These are phyloP conservation scores for Kwoniella mangroviensis DNA, from an alignment of 768 basidiomycete genomes.

Conservation along the genomic window DNA sequence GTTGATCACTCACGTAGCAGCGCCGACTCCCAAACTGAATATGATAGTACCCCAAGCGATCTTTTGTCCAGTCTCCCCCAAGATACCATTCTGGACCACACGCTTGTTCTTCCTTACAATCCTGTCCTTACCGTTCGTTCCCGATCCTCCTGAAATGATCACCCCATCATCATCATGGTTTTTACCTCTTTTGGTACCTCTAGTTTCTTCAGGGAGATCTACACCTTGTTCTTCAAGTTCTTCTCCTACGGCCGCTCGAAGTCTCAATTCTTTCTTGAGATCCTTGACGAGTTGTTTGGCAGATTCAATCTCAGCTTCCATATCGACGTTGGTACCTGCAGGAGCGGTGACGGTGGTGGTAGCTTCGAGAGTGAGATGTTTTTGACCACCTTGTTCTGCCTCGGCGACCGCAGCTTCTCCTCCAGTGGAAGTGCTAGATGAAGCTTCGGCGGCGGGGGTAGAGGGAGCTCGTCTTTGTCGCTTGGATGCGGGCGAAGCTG, in stretches of 20 bases:
- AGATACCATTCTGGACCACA: slow-evolving; percentile 57
- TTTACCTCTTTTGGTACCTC: slow-evolving; percentile 62
- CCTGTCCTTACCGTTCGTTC: slow-evolving; percentile 58
- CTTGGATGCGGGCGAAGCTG: slow-evolving; percentile 55
- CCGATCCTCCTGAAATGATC: slow-evolving; percentile 41
- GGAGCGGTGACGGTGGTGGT: slow-evolving; percentile 56
- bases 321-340: slow-evolving; percentile 64
- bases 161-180: slow-evolving; percentile 63
- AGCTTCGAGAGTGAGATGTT: slow-evolving; percentile 50
- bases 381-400: slow-evolving; percentile 17
- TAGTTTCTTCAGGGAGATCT: slow-evolving; percentile 30
- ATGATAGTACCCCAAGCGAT: slow-evolving; percentile 82
- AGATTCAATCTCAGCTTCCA: slow-evolving; percentile 71
- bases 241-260: slow-evolving; percentile 45
- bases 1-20: slow-evolving; percentile 60
- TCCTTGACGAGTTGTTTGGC: slow-evolving; percentile 76
- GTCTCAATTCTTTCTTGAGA: slow-evolving; percentile 68
- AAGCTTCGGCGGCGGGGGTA: slow-evolving; percentile 58
- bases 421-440: slow-evolving; percentile 52
- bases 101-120: slow-evolving; percentile 70
- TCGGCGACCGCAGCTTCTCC: slow-evolving; percentile 50
- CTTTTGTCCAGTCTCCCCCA: slow-evolving; percentile 73
- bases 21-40: slow-evolving; percentile 80
- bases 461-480: slow-evolving; percentile 54
- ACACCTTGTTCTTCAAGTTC: slow-evolving; percentile 41